Evolutionary conservation across 2,329 filamentous ascomycete genomes (phyloP).

Genomic region (Fusarium subtropicale): DNA sequence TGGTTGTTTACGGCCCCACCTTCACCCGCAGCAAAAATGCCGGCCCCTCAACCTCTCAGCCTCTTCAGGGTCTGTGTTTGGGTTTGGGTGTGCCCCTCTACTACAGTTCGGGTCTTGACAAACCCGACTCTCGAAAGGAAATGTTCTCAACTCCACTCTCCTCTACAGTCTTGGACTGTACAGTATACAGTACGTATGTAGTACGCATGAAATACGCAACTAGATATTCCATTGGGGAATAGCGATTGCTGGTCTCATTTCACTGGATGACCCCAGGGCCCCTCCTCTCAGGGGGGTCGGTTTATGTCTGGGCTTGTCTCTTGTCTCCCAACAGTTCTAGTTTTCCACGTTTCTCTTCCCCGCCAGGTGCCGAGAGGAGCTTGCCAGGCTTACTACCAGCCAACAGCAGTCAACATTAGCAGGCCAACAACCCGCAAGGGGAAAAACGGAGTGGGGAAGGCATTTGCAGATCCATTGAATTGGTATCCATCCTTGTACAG

Average conservation of each 20-base stretch:
- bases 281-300: slow-evolving; percentile 24
- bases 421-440: slow-evolving; percentile 41
- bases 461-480: slow-evolving; percentile 37
- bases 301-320: slow-evolving; percentile 30
- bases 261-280: slow-evolving; percentile 9
- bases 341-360: slow-evolving; percentile 39
- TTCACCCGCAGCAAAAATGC: slow-evolving; percentile 15
- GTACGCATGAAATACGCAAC: not conserved
- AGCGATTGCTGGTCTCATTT: slow-evolving; percentile 3
- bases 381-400: slow-evolving; percentile 45
- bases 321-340: slow-evolving; percentile 50
- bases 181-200: not conserved
- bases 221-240: slow-evolving; percentile 43
- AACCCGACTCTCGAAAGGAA: slow-evolving; percentile 9
- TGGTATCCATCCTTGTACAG: slow-evolving; percentile 30
- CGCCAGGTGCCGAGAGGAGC: slow-evolving; percentile 44
- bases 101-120: slow-evolving; percentile 26
- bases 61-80: not conserved
- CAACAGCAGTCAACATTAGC: slow-evolving; percentile 39
- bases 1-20: slow-evolving; percentile 22
- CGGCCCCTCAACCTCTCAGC: slow-evolving; percentile 38
- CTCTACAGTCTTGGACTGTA: not conserved
- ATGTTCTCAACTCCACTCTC: not conserved
- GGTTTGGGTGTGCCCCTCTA: slow-evolving; percentile 15
- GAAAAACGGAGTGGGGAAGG: slow-evolving; percentile 32